Evolutionary conservation across 768 basidiomycete species (phyloP), one percentile per base, ranked within the genome.

Genomic region (Russula virescens): DNA sequence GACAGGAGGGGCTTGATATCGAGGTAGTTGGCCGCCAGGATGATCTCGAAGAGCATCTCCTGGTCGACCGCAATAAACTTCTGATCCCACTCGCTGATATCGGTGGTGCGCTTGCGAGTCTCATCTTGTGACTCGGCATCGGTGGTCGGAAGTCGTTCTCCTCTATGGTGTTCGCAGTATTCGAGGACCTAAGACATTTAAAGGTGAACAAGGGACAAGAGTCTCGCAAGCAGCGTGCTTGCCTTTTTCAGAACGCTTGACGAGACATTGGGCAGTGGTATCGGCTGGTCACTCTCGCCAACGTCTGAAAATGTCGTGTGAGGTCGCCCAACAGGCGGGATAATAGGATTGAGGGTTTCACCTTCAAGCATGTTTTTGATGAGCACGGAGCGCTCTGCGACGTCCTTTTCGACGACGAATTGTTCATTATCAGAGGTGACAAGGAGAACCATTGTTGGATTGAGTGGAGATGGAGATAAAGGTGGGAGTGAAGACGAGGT

Each of bases 361-460:
- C 97, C 97, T 77, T 98, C 97, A 57, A 98, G 89, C 97, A 99
- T 98, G 81, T 97, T 96, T 82, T 96, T 97, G 77, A 99, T 97
- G 70, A 99, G 84, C 11, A 96, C 94, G 66, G 86, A 89, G 74
- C 97, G 91, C 78, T 95, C 91, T 60, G 93, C 93, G 60, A 99
- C 91, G 60, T 94, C 91, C 76, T 88, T 91, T 73, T 98, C 94
- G 67, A 95, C 90, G 56, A 83, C 81, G 78, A 96, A 99, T 66
- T 88, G 85, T 76, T 98, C 97, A 69, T 91, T 94, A 75, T 99
- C 97, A 50, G 96, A 98, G 43, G 93, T 95, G 73, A 87, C 84
- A 77, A 95, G 89, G 69, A 86, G 83, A 72, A 93, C 88, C 87
- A 91, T 91, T 72, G 65, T 78, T 78, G 56, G 60, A 50, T 54